These are phyloP conservation scores for Trichoderma asperelloides DNA, from an alignment of 495 filamentous ascomycete species.

Conservation along the genomic window DNA sequence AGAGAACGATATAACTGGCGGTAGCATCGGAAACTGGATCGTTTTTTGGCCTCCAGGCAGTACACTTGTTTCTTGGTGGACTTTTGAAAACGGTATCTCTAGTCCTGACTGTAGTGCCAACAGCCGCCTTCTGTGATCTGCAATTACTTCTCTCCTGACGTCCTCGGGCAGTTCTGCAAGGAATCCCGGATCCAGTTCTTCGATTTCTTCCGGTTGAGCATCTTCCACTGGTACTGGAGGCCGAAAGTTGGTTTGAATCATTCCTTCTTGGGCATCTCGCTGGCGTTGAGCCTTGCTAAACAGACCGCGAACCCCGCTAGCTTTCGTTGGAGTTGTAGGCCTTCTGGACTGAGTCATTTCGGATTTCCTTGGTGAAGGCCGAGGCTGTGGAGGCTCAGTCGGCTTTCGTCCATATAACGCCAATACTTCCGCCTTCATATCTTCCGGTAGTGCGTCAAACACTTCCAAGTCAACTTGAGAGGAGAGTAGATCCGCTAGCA, in stretches of 20 bases:
- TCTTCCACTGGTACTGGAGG: constrained; percentile 16
- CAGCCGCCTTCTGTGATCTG: constrained; percentile 54
- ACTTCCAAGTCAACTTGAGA: constrained; percentile 61
- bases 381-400: constrained; percentile 34
- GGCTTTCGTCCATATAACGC: constrained; percentile 47
- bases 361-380: constrained; percentile 50
- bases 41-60: constrained; percentile 22
- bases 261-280: constrained; percentile 34
- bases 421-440: constrained; percentile 72
- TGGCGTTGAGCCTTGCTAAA: constrained; percentile 37
- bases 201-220: constrained; percentile 19
- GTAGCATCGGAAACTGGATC: constrained; percentile 25
- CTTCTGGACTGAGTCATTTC: constrained; percentile 42
- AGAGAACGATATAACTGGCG: constrained; percentile 26
- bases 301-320: constrained; percentile 35
- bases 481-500: constrained; percentile 18
- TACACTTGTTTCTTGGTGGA: background rate
- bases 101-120: constrained; percentile 30
- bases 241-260: constrained; percentile 61
- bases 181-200: constrained; percentile 58
- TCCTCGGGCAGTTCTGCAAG: constrained; percentile 76
- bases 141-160: constrained; percentile 66
- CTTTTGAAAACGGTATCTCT: constrained; percentile 8
- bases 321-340: constrained; percentile 48
- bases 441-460: constrained; percentile 69